Evolutionary conservation across 1,284 basidiomycete species (phyloP), one percentile per base, ranked within the genome.

Genomic region (Naganishia liquefaciens): DNA sequence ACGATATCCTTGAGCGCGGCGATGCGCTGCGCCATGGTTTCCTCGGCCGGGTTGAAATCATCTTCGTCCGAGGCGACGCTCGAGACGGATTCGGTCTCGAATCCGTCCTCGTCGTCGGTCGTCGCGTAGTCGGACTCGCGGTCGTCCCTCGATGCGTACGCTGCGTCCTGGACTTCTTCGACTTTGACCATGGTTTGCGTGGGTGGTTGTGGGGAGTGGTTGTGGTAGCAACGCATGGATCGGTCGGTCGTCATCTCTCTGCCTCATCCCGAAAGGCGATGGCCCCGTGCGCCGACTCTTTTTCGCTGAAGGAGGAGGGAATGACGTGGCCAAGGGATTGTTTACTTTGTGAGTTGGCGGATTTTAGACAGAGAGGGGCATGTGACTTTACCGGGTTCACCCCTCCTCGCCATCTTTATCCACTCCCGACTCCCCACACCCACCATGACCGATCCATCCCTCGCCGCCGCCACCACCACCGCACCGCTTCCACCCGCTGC

Each of bases 1-100:
- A 99, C 87, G 74, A 99, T 97, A 83, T 99, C 95, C 71, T 89
- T 88, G 75, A 99, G 87, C 25, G 95, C 95, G 65, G 85, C 84
- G 74, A 99, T 73, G 67, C 95, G 90, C 80, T 98, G 92, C 73
- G 87, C 84, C 71, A 97, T 71, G n/a, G 93, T 86, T 81, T 99
- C 95, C 58, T 75, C 70, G 33, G 33, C 33, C 33, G 33, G 4
- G 63, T 68, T 69, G 30, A 68, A 51, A 27, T 65, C 52, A 62
- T 73, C 71, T 60, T 71, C 68, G 23, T 74, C 69, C 37, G 64
- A 68, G 39, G 71, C 62, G 49, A 73, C 64, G 21, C 69, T 71
- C n/a, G 64, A 68, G 49, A 70, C 40, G 37, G 69, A 72, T 49
- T 75, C 75, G 53, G 75, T 75, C 62, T 75, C 75, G 58, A 70